Evolutionary conservation across 371 early-diverging fungal species (phyloP), one percentile per base, ranked within the genome.

Genomic region (Gilbertella persicaria): DNA sequence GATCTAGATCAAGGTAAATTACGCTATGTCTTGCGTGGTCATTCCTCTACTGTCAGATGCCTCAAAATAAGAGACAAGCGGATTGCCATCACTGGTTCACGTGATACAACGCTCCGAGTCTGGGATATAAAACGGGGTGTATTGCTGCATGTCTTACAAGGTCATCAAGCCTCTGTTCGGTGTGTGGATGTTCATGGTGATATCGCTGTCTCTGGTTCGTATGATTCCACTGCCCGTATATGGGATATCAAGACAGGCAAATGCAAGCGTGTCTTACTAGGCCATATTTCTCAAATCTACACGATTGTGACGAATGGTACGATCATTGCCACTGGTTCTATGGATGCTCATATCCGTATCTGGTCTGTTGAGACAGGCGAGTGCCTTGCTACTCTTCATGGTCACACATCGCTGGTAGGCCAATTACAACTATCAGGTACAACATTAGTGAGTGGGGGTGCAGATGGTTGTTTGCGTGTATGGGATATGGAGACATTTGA

Each of bases 11-110:
- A 84, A 10, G 95, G 95, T 8, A 55, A 63, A 43, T 85, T 89
- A 67, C 76, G 82, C n/a, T 82, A 89, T 62, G 70, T 87, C 17
- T 85, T 98, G 55, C 85, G 85, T 45, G 95, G 94, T 13, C 98
- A 98, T 54, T 89, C 88, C 14, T 90, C 91, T 1, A 97, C 97
- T 9, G 90, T 98, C 16, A 80, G 97, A 23, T 93, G 91, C 58
- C 58, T 98, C 29, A 87, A 89, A 58, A 79, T 92, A 47, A 70
- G 86, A 52, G 78, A 77, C 53, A 78, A 83, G 50, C 69, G 64
- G 23, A 71, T 87, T 26, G 84, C 92, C 16, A 86, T 96, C 13
- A 91, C 92, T 4, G 98, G 96, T 5, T 92, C 93, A 8, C 78
- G 96, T 28, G 97, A 98, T 66, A 84, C 90, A 2, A 89, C 90